Evolutionary conservation across 495 filamentous ascomycete species (phyloP), one percentile per base, ranked within the genome.

Genomic region (Penicillium herquei): DNA sequence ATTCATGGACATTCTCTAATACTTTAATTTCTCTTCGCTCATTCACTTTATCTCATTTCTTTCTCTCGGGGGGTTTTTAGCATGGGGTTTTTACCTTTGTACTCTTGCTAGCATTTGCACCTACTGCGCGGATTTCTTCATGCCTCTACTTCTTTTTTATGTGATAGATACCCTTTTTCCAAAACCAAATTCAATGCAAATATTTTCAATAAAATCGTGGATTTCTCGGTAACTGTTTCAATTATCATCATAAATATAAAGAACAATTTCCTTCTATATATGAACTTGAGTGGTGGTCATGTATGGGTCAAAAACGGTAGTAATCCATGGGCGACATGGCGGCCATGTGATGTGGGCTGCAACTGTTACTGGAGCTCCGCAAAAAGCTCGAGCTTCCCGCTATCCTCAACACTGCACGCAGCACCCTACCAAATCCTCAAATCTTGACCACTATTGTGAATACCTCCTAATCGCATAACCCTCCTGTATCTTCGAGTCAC

Each of bases 91-190:
- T 45, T 8, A 30, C 30, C 34, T 46, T 37, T 44, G 12, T 42
- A 55, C 16, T 51, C 39, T 48, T 48, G 9, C 18, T 49, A 8
- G 8, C 26, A 17, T 39, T 39, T 14, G 51, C 40, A 45, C 8
- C 9, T 35, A 30, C 26, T n/a, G 26, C 16, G 49, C 16, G 37
- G 42, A 56, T 41, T 13, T 9, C 17, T 40, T 56, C 47, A 30
- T 34, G 26, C 55, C 21, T 30, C 26, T 54, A 37, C 43, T 55
- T 42, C 32, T 48, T 46, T 35, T 11, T 43, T 53, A 11, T 47
- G 43, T 49, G 31, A 31, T 18, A 50, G 47, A 56, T 56, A 56
- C 54, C 47, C 47, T 49, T 49, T 49, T 35, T 26, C 11, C 18
- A 44, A 53, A 17, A 10, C 21, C 7, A 52, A 44, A 41, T 39